Evolutionary conservation across 192 early-diverging fungal species (phyloP), one percentile per base, ranked within the genome.

Genomic region (Umbelopsis ramanniana): DNA sequence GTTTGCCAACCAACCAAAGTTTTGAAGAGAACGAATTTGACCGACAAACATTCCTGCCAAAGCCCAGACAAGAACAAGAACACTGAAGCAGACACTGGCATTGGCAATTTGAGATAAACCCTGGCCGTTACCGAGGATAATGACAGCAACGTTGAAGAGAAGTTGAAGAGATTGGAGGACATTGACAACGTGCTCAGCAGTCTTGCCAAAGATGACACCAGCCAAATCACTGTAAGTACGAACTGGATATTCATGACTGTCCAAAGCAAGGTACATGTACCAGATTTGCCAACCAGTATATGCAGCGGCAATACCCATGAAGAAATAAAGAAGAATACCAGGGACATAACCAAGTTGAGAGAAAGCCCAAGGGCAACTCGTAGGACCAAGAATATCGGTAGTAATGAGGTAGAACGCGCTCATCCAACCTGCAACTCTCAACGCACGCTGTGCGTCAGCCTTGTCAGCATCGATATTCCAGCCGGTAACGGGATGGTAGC

Each of bases 381-480:
- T 68, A 21, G 74, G 74, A 7, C 74, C 74, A 37, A 75, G 45
- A 47, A 75, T 75, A 75, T 75, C 74, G 15, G 74, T 75, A 9
- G 74, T 75, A 47, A 75, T 75, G 6, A 75, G 68, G 55, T 70
- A 75, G 29, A 75, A 75, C 8, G 71, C 68, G 23, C 35, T 46
- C n/a, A 46, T 35, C 67, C 74, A 70, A 2, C 24, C 38, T 23
- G 74, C 74, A 35, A 55, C 52, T n/a, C 74, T 47, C 26, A 75
- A 52, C 2, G 74, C 74, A 9, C 74, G 38, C 5, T 52, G 53
- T 14, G 74, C 74, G 17, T 75, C 45, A 22, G 38, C 52, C 29
- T 57, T n/a, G 33, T 70, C 73, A 33, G 67, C 54, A n/a, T 24
- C 29, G 33, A 72, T 72, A n/a, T 72, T 66, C 57, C 57, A 63